Percentiles rank a stretch among this genome's conserved stretches.
These are phyloP conservation scores for Podaxis sp. DNA, from an alignment of 768 basidiomycete genomes.

Conservation along the genomic window DNA sequence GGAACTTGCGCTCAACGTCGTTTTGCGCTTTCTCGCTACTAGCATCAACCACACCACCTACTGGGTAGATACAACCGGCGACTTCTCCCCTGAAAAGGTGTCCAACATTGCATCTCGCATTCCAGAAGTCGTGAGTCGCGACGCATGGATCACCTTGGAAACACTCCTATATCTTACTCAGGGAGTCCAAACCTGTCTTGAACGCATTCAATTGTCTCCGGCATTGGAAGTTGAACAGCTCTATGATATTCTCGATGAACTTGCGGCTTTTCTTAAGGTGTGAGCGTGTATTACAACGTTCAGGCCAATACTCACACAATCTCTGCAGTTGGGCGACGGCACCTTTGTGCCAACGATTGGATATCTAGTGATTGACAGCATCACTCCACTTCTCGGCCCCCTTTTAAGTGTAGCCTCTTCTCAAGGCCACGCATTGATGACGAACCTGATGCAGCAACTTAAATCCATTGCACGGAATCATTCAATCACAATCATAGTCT, in stretches of 20 bases:
- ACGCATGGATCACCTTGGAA: neutral
- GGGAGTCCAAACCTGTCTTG: slow-evolving; percentile 37
- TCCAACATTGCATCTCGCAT: slow-evolving; percentile 29
- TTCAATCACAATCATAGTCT: slow-evolving; percentile 53
- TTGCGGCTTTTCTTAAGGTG: slow-evolving; percentile 30
- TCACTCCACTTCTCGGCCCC: slow-evolving; percentile 66
- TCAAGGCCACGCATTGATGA: slow-evolving; percentile 77
- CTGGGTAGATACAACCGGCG: slow-evolving; percentile 77
- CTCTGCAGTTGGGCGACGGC: neutral
- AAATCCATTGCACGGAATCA: slow-evolving; percentile 46
- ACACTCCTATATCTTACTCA: slow-evolving; percentile 9
- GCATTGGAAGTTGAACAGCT: slow-evolving; percentile 60
- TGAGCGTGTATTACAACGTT: neutral
- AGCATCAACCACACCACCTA: slow-evolving; percentile 39
- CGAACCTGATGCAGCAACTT: slow-evolving; percentile 66
- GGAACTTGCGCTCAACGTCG: slow-evolving; percentile 61
- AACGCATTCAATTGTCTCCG: slow-evolving; percentile 57
- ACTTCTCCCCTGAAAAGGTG: slow-evolving; percentile 57
- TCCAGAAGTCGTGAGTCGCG: slow-evolving; percentile 23
- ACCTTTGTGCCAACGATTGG: slow-evolving; percentile 25
- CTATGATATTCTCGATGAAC: slow-evolving; percentile 47
- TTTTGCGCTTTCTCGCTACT: slow-evolving; percentile 49
- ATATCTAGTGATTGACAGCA: slow-evolving; percentile 62
- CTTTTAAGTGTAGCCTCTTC: slow-evolving; percentile 64
- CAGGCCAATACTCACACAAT: neutral